Evolutionary conservation across 2,329 filamentous ascomycete species (phyloP).

Genomic region (Pezicula radicicola): DNA sequence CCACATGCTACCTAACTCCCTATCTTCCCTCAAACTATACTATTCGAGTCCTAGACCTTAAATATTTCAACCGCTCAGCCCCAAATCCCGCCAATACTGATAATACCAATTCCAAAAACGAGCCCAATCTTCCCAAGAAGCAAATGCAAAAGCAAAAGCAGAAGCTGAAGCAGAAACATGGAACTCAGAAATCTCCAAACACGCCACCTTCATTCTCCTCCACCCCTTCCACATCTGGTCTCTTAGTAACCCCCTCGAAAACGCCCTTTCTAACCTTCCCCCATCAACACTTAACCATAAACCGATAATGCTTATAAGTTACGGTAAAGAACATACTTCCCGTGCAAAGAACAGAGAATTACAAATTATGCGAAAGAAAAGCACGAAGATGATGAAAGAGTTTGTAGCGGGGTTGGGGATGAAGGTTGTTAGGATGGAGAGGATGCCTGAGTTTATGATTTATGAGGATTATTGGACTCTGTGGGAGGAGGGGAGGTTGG

Average conservation of each 20-base stretch:
- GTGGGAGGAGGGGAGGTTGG: not conserved
- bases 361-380: not conserved
- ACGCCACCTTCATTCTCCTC: not conserved
- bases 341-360: not conserved
- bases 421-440: not conserved
- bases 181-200: not conserved
- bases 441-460: not conserved
- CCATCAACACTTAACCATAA: not conserved
- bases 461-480: not conserved
- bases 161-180: not conserved
- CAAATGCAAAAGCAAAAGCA: too few species aligned
- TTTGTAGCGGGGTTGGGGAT: not conserved
- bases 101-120: not conserved
- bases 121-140: not conserved
- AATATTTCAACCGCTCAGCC: not conserved
- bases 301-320: not conserved
- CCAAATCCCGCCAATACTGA: not conserved
- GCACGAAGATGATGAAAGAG: constrained; percentile 1
- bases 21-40: not conserved
- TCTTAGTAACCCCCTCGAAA: constrained; percentile 1
- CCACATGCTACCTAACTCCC: not conserved
- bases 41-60: not conserved
- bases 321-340: not conserved
- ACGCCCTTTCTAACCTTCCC: not conserved
- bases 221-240: constrained; percentile 2